Evolutionary conservation across 78 protist species (phyloP), one percentile per base, ranked within the genome.

Genomic region (Capsaspora owczarzaki): DNA sequence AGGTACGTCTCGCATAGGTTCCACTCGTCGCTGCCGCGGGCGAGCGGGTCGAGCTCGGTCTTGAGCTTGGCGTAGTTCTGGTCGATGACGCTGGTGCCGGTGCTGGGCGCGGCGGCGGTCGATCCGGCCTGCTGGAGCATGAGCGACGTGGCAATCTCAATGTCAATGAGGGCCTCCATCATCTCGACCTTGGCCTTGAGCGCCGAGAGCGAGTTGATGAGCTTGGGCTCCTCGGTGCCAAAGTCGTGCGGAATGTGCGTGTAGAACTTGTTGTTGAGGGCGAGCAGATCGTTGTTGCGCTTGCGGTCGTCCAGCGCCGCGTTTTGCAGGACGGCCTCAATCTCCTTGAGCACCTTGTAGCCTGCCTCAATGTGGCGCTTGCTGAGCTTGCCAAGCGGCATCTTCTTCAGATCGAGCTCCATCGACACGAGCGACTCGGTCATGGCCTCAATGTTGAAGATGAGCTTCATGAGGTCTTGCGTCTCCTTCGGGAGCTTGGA

Each of bases 351-450:
- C 31, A 19, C n/a, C 42, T 6, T 38, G 19, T 31, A 63, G 14
- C 44, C 70, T 2, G 68, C 12, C 33, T 14, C 3, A 0, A 10
- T 38, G 40, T 60, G 78, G 35, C 0, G 1, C 35, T 0, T 35
- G 25, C 41, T 46, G n/a, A 68, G 68, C 61, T 70, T 23, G 43
- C 89, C 89, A 2, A 89, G 86, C 31, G 92, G 92, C 86, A 85
- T 43, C 51, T 82, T 82, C 33, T 77, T 53, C 31, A 41, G 12
- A 37, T 85, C 61, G 69, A 16, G 0, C 42, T 86, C 71, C 41
- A 63, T n/a, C 66, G 42, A 87, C 70, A 81, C 40, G 78, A 85
- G 1, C 20, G 85, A 41, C 31, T 38, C 22, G 31, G 0, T 2
- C 81, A 85, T 63, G 35, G 37, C 27, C 71, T 22, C 33, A 41